A percentile compares a stretch with the other conserved stretches of the same genome.
These are phyloP conservation scores for Zizania latifolia DNA, from an alignment of 176 grass and related monocot genomes.

Conservation along the genomic window DNA sequence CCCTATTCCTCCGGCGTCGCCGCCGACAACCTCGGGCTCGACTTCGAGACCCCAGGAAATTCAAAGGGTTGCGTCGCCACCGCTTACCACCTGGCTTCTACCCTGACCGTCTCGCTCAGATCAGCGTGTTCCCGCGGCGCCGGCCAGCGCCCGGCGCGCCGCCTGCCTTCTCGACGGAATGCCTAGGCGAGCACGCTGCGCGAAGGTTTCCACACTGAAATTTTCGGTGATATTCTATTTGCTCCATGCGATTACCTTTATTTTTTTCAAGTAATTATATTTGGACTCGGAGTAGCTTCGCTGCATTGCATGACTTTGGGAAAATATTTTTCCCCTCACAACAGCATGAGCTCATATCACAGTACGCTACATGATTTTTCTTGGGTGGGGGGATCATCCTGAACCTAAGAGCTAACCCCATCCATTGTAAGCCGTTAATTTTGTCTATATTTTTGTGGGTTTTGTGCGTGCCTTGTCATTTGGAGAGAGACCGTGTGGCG, in stretches of 20 bases:
- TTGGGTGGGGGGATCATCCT: background rate
- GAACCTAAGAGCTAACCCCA: background rate
- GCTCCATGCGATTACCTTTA: background rate
- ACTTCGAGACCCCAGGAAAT: too few species aligned
- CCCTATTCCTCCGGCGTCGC: too few species aligned
- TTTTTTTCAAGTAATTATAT: background rate
- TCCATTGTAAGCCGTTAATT: background rate
- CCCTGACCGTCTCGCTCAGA: too few species aligned
- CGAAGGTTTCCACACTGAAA: background rate
- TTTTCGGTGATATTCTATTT: background rate
- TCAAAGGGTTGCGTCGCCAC: too few species aligned
- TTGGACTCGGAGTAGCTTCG: background rate
- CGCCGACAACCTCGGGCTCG: too few species aligned
- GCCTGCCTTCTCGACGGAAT: slow-evolving; percentile 27
- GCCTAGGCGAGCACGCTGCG: background rate
- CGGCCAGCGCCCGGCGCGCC: background rate
- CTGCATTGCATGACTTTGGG: background rate
- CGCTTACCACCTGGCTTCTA: too few species aligned
- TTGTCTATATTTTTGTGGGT: background rate
- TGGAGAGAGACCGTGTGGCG: background rate
- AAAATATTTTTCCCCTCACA: background rate
- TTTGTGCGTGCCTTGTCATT: background rate
- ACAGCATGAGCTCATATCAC: slow-evolving; percentile 2
- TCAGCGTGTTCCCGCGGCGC: too few species aligned
- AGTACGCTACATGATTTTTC: slow-evolving; percentile 18